Conservation (phyloP, 352 stramenopile genomes). For the Bremia lactucae region DNA sequence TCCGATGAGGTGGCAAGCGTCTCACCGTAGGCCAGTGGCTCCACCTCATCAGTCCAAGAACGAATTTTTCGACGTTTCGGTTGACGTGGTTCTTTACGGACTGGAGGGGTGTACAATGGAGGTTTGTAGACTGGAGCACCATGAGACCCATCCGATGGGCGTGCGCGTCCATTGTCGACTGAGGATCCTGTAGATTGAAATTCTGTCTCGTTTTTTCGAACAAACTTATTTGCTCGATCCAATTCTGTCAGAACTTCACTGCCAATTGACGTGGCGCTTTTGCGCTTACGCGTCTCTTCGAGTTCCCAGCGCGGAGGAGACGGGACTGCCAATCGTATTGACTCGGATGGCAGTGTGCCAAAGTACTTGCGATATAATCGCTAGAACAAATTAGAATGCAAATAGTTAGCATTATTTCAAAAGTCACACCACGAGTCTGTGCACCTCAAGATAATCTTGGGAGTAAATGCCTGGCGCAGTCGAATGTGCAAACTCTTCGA, state of each 20-base stretch:
- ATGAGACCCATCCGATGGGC: slow-evolving; percentile 14
- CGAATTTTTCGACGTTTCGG: slow-evolving; percentile 81
- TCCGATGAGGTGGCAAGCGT: slow-evolving; percentile 46
- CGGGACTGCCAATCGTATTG: slow-evolving; percentile 35
- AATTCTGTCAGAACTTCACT: slow-evolving; percentile 56
- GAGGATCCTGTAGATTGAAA: slow-evolving; percentile 11
- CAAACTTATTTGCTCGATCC: slow-evolving; percentile 51
- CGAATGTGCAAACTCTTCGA: slow-evolving; percentile 50
- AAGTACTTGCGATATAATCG: slow-evolving; percentile 76
- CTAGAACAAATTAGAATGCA: slow-evolving; percentile 14
- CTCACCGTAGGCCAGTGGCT: slow-evolving; percentile 52
- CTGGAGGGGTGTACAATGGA: slow-evolving; percentile 56
- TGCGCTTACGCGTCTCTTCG: slow-evolving; percentile 27
- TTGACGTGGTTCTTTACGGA: slow-evolving; percentile 40
- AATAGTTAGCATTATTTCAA: not conserved
- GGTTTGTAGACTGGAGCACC: slow-evolving; percentile 54
- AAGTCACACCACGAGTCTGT: not conserved
- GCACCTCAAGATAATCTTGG: slow-evolving; percentile 54
- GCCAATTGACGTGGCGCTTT: slow-evolving; percentile 31
- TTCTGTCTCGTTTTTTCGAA: slow-evolving; percentile 27
- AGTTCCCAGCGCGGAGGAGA: slow-evolving; percentile 57
- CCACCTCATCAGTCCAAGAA: slow-evolving; percentile 75
- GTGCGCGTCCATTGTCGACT: slow-evolving; percentile 16
- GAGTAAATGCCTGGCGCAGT: slow-evolving; percentile 58
- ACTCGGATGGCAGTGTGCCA: slow-evolving; percentile 43